These are phyloP conservation scores for Tricholoma terreum DNA, from an alignment of 768 basidiomycete species.

Conservation along the genomic window DNA sequence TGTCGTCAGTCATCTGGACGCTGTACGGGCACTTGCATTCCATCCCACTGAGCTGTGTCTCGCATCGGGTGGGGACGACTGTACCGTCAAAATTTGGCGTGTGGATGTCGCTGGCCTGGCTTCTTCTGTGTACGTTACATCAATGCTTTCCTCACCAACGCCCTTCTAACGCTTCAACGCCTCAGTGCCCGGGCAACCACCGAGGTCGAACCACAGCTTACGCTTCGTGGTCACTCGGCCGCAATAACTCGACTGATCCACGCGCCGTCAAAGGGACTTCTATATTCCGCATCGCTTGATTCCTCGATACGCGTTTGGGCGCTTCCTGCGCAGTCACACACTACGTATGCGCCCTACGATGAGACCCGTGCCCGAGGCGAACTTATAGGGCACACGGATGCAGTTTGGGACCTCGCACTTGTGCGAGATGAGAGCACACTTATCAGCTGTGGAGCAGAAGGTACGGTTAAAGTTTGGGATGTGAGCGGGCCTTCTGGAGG, in stretches of 20 bases:
- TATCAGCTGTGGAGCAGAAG: conserved; percentile 90
- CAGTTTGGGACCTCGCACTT: conserved; percentile 92
- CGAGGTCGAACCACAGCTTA: conserved; percentile 91
- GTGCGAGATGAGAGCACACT: conserved; percentile 80
- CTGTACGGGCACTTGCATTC: conserved; percentile 87
- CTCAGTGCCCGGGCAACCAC: conserved; percentile 65
- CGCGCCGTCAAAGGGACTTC: conserved; percentile 66
- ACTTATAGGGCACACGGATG: conserved; percentile 91
- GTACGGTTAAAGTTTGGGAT: conserved; percentile 92
- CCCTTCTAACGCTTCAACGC: conserved; percentile 15
- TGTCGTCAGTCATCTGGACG: conserved; percentile 78
- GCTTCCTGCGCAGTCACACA: conserved; percentile 69
- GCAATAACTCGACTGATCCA: conserved; percentile 85
- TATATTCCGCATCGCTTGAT: conserved; percentile 93
- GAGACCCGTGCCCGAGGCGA: conserved; percentile 71
- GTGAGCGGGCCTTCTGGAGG: conserved; percentile 65
- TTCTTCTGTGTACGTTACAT: conserved; percentile 65
- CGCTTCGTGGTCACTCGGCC: conserved; percentile 89
- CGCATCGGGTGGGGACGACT: conserved; percentile 94
- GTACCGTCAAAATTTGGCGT: conserved; percentile 94
- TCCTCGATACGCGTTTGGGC: conserved; percentile 92
- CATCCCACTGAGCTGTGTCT: conserved; percentile 82
- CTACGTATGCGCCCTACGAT: conserved; percentile 91
- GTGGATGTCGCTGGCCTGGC: conserved; percentile 75
- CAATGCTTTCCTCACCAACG: conserved; percentile 8